These are phyloP conservation scores for Waitea zeae DNA, from an alignment of 1,284 basidiomycete genomes.

Conservation along the genomic window DNA sequence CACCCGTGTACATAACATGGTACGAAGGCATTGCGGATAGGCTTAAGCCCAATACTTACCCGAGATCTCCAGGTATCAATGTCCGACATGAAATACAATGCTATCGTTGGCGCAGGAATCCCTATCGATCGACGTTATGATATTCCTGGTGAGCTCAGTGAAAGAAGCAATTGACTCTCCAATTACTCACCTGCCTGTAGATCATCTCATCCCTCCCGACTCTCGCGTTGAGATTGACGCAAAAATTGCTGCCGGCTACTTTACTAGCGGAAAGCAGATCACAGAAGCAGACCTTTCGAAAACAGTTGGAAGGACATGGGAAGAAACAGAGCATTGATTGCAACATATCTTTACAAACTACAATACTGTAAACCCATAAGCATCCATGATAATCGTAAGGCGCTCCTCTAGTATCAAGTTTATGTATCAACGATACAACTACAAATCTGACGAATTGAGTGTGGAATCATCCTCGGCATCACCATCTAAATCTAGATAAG, in stretches of 20 bases:
- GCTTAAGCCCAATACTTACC: too few species aligned
- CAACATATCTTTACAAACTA: too few species aligned
- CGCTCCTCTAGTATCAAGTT: too few species aligned
- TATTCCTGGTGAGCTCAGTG: slow-evolving; percentile 41
- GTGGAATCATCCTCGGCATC: too few species aligned
- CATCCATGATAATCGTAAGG: too few species aligned
- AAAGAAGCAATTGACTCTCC: neutral
- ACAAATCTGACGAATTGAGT: too few species aligned
- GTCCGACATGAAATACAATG: slow-evolving; percentile 90
- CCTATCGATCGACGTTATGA: slow-evolving; percentile 73
- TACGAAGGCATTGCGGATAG: too few species aligned
- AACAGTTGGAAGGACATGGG: slow-evolving; percentile 85
- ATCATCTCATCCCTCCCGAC: slow-evolving; percentile 79
- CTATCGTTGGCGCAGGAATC: slow-evolving; percentile 80
- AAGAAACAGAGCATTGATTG: slow-evolving; percentile 55
- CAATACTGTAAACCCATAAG: too few species aligned
- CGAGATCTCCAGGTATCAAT: too few species aligned
- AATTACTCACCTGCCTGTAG: slow-evolving; percentile 12
- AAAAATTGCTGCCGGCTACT: slow-evolving; percentile 89
- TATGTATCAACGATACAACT: too few species aligned
- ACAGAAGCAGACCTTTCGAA: slow-evolving; percentile 62
- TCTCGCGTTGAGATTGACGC: slow-evolving; percentile 92
- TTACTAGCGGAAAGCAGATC: slow-evolving; percentile 63
- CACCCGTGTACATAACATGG: slow-evolving; percentile 76
- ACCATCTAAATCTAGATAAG: neutral